A percentile compares a stretch with the other conserved stretches of the same genome.
Evolutionary conservation across 2,329 filamentous ascomycete genomes (phyloP).

Genomic region (Sporothrix brasiliensis): DNA sequence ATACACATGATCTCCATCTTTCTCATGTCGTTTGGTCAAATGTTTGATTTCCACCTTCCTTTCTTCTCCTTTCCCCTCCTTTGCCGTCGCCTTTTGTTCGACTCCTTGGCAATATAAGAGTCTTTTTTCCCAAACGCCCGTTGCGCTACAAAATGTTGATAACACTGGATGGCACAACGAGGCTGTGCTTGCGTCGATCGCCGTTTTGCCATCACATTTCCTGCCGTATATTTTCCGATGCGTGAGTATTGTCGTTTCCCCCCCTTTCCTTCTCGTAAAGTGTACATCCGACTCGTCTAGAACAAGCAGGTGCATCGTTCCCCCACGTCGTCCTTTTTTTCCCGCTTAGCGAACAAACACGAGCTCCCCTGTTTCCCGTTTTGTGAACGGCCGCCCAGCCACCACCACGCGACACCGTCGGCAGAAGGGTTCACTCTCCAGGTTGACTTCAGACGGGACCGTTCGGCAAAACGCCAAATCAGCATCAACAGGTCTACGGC

Average conservation of each 20-base stretch:
- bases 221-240: not conserved
- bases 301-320: not conserved
- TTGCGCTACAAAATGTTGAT: not conserved
- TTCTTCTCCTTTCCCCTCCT: not conserved
- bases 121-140: not conserved
- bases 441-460: not conserved
- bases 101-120: conserved; percentile 12
- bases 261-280: not conserved
- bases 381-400: not conserved
- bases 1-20: not conserved
- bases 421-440: conserved; percentile 4
- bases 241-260: not conserved
- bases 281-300: not conserved
- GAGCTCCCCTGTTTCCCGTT: not conserved
- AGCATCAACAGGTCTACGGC: not conserved
- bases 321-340: not conserved
- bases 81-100: not conserved
- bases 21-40: not conserved
- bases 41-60: conserved; percentile 11
- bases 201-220: not conserved
- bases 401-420: not conserved
- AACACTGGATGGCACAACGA: not conserved
- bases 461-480: not conserved
- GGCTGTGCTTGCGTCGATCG: conserved; percentile 22
- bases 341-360: conserved; percentile 9